phyloP scores from a whole-genome alignment of 768 basidiomycete species.

The Podaxis rugospora region DNA sequence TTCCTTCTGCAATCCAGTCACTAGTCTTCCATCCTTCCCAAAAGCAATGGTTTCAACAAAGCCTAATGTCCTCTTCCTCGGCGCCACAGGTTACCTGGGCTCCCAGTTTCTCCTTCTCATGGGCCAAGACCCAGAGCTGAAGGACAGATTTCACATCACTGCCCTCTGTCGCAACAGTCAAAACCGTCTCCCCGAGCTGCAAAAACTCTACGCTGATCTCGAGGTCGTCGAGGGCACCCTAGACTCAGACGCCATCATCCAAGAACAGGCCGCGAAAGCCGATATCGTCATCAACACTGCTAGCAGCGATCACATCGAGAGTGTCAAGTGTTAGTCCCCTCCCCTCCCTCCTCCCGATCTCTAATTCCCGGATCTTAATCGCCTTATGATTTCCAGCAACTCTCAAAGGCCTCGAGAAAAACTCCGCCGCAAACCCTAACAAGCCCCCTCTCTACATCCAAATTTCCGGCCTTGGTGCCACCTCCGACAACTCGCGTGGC shows the following conservation, averaged over 20 bases:
- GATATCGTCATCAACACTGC: slow-evolving; percentile 4
- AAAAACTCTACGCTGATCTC: not conserved
- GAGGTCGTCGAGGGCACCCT: slow-evolving; percentile 2
- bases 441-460: slow-evolving; percentile 41
- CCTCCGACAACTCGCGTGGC: slow-evolving; percentile 36
- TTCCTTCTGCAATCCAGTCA: not conserved
- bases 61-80: slow-evolving; percentile 1
- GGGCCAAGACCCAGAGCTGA: slow-evolving; percentile 3
- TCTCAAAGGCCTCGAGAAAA: slow-evolving; percentile 32
- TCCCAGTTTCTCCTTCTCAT: slow-evolving; percentile 6
- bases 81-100: not conserved
- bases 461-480: slow-evolving; percentile 35
- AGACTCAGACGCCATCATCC: not conserved
- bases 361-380: not conserved
- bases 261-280: slow-evolving; percentile 4
- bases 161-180: not conserved
- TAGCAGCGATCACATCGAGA: slow-evolving; percentile 5
- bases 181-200: not conserved
- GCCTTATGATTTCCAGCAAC: slow-evolving; percentile 22
- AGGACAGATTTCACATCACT: not conserved
- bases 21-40: not conserved
- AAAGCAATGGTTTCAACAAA: not conserved
- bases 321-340: not conserved
- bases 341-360: not conserved
- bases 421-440: slow-evolving; percentile 28